Evolutionary conservation across 164 flowering plant genomes (phyloP).

Genomic region (Warburgia ugandensis): DNA sequence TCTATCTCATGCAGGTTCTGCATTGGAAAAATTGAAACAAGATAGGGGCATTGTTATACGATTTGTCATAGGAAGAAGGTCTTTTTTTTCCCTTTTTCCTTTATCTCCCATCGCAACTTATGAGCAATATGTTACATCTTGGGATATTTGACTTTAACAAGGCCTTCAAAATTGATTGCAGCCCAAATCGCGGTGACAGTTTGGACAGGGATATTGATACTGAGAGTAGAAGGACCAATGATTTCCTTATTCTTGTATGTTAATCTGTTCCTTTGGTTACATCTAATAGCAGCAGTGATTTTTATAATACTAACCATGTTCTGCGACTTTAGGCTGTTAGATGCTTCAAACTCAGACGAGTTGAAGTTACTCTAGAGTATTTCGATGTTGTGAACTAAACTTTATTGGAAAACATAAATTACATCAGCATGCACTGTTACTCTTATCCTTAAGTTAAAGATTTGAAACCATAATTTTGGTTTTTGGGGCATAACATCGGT

Average conservation of each 20-base stretch:
- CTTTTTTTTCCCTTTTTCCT: background rate
- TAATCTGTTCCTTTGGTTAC: background rate
- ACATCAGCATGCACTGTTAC: too few species aligned
- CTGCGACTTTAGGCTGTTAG: too few species aligned
- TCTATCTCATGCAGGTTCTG: conserved; percentile 42
- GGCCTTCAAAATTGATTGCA: conserved; percentile 28
- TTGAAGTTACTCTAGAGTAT: too few species aligned
- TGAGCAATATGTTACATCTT: background rate
- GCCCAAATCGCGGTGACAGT: conserved; percentile 73
- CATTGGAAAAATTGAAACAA: conserved; percentile 57
- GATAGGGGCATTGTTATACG: conserved; percentile 72
- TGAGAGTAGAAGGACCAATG: conserved; percentile 63
- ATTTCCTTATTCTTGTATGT: conserved; percentile 80
- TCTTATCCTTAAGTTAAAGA: too few species aligned
- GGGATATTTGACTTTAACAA: conserved; percentile 1
- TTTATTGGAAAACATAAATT: too few species aligned
- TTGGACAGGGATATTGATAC: conserved; percentile 58
- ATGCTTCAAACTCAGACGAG: too few species aligned
- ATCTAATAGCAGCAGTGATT: too few species aligned
- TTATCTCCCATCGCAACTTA: background rate
- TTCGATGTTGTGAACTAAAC: too few species aligned
- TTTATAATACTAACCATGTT: too few species aligned
- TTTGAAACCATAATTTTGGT: too few species aligned
- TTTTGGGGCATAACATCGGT: too few species aligned
- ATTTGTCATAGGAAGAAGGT: conserved; percentile 97